These are phyloP conservation scores for Cercospora janseana DNA, from an alignment of 2,329 filamentous ascomycete genomes.

Conservation along the genomic window DNA sequence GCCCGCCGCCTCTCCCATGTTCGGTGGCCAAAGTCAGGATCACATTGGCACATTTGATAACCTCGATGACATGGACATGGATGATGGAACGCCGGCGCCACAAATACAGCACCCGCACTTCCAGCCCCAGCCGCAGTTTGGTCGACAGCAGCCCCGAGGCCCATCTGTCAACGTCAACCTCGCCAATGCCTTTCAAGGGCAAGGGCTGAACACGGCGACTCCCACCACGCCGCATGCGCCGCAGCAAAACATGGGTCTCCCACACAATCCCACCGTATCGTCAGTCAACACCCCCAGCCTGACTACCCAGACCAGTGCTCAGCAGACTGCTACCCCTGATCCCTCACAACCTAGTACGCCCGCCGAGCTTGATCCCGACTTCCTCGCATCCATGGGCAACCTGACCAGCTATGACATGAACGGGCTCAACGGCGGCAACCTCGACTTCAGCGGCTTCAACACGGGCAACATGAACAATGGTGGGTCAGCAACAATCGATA, in stretches of 20 bases:
- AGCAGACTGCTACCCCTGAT: conserved; percentile 60
- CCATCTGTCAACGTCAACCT: conserved; percentile 80
- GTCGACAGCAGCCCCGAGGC: conserved; percentile 54
- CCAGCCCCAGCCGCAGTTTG: conserved; percentile 52
- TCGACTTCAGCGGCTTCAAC: conserved; percentile 42
- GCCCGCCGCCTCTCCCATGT: conserved; percentile 33
- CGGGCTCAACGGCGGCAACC: conserved; percentile 41
- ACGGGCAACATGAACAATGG: conserved; percentile 59
- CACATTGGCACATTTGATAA: conserved; percentile 48
- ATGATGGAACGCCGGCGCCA: conserved; percentile 71
- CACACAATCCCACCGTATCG: conserved; percentile 93
- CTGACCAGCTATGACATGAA: conserved; percentile 38
- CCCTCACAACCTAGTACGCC: conserved; percentile 69
- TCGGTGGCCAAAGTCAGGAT: conserved; percentile 35
- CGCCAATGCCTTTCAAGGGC: conserved; percentile 64
- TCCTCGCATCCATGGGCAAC: conserved; percentile 40
- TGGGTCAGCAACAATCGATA: conserved; percentile 66
- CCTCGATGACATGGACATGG: conserved; percentile 97
- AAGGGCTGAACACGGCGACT: conserved; percentile 78
- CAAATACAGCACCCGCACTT: conserved; percentile 41
- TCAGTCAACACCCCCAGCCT: conserved; percentile 95
- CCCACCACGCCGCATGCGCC: conserved; percentile 79
- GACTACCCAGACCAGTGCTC: conserved; percentile 68
- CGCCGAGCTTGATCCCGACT: conserved; percentile 63
- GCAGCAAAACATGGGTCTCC: conserved; percentile 65